phyloP scores from a whole-genome alignment of 169 alveolate species.

The Plasmodium malariae region DNA sequence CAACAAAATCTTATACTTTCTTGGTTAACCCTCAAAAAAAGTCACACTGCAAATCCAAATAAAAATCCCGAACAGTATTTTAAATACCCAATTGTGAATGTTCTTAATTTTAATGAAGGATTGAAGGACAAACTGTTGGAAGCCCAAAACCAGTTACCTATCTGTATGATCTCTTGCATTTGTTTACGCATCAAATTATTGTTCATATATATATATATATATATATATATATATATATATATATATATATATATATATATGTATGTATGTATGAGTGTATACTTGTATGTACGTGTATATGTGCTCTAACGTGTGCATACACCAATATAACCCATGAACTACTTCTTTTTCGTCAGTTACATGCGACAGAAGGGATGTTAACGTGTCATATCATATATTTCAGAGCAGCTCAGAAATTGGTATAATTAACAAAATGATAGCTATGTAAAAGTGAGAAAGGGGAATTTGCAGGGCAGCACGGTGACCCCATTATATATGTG shows the following conservation, averaged over 20 bases:
- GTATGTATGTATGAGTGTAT: background rate
- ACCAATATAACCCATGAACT: background rate
- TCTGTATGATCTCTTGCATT: constrained; percentile 20
- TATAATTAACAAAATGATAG: background rate
- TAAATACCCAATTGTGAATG: constrained; percentile 56
- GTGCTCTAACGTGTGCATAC: background rate
- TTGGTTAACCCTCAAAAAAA: constrained; percentile 66
- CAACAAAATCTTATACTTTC: constrained; percentile 63
- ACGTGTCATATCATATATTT: constrained; percentile 2
- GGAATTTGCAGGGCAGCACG: background rate
- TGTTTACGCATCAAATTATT: background rate
- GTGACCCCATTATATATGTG: background rate
- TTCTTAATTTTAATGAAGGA: constrained; percentile 24
- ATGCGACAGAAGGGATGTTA: constrained; percentile 13
- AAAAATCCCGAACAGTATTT: constrained; percentile 11
- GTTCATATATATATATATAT: background rate
- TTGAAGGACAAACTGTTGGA: constrained; percentile 24
- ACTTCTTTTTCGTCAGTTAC: constrained; percentile 8
- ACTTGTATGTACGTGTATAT: background rate
- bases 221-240: background rate
- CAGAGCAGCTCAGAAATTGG: background rate
- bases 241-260: background rate
- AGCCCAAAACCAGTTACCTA: constrained; percentile 59
- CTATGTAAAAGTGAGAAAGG: background rate
- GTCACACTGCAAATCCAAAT: constrained; percentile 20